Base-by-base conservation (phyloP, 2,329 filamentous ascomycete genomes). In the Diaporthe citrichinensis region DNA sequence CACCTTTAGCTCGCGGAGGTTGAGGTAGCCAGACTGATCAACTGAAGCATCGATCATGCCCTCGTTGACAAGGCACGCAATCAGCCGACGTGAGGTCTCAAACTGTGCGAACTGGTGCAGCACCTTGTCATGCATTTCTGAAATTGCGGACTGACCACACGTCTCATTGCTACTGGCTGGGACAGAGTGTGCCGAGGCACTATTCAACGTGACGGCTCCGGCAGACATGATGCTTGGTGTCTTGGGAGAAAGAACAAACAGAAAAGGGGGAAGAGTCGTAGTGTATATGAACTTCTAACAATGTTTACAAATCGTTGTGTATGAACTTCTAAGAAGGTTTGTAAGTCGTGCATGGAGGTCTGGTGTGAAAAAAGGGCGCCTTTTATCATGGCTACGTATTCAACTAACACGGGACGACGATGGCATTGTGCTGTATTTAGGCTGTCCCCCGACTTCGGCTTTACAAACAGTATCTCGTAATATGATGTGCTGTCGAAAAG, bases 61-160 rank as follows among this genome's bases (percentile, higher is more conserved):
- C 34, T 69, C 65, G n/a, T 69, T 69, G n/a, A 69, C 49, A 10
- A 69, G 65, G n/a, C 65, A 69, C 7, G 65, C 65, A 69, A 69
- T 69, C 65, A 69, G 41, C 10, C 65, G 65, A 31, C 65, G 65
- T 2, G 65, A 69, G 8, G 65, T 69, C 8, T 69, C 65, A 20
- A 69, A 69, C 17, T 69, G 65, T 5, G 65, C 65, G 17, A 69
- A 69, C n/a, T 69, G 65, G 49, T 41, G 65, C 1, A 69, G n/a
- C 6, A 69, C 65, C n/a, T 55, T 53, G 5, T 39, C 49, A 55
- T 69, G 65, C 65, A 69, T 55, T 9, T 55, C 34, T 23, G 49
- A 0, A 41, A 41, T 53, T 12, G 65, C 9, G 1, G 15, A 17
- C 4, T 68, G n/a, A 14, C 8, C 4, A 31, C 28, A n/a, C 41